A percentile compares a stretch with the other conserved stretches of the same genome.
Conservation (phyloP, 176 grass and related monocot genomes). For the Urochloa ruziziensis region DNA sequence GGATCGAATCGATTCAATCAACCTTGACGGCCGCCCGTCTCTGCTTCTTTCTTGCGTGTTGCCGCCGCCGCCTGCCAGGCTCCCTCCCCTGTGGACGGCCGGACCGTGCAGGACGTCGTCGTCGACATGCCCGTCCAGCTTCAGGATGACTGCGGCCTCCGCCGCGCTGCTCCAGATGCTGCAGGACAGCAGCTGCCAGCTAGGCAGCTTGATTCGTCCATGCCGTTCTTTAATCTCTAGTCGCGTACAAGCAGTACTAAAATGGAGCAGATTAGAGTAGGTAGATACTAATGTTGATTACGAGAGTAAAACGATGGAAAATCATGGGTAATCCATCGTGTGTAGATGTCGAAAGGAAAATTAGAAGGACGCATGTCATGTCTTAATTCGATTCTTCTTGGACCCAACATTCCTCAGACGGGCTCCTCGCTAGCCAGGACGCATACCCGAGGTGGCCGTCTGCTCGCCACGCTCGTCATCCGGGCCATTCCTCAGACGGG, state of each 20-base stretch:
- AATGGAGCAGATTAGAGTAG: neutral
- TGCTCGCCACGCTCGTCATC: too few species aligned
- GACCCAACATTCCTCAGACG: too few species aligned
- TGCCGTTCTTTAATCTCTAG: neutral
- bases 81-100: slow-evolving; percentile 43
- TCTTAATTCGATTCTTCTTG: too few species aligned
- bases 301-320: neutral
- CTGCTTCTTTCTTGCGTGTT: too few species aligned
- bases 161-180: slow-evolving; percentile 45
- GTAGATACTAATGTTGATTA: neutral
- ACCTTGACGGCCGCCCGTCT: too few species aligned
- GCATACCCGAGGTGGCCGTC: too few species aligned
- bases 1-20: too few species aligned
- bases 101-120: slow-evolving; percentile 59
- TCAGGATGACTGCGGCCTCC: slow-evolving; percentile 35
- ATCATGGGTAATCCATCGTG: neutral
- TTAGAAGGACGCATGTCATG: too few species aligned
- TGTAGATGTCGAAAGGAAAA: neutral
- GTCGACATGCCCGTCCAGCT: slow-evolving; percentile 44
- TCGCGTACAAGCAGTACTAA: neutral
- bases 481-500: too few species aligned
- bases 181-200: slow-evolving; percentile 5
- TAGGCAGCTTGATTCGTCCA: neutral
- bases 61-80: too few species aligned
- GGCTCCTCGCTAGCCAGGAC: too few species aligned